Evolutionary conservation across 2,329 filamentous ascomycete species (phyloP), one percentile per base, ranked within the genome.

Genomic region (Xylaria hypoxylon): DNA sequence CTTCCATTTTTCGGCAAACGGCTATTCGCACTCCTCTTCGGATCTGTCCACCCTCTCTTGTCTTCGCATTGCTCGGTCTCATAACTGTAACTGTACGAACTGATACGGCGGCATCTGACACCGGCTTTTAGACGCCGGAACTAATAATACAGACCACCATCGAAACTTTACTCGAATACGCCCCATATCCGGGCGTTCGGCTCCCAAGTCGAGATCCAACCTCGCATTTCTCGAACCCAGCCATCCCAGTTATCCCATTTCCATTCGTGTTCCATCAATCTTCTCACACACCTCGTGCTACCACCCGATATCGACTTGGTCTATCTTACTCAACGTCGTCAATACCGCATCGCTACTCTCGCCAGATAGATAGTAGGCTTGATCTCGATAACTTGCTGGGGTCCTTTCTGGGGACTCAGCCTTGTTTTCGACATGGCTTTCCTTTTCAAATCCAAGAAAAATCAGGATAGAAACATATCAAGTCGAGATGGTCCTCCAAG

Each of bases 401-500:
- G 76, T 77, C 74, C 74, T 77, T 53, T 17, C 17, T 44, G 56
- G 63, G 53, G 66, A 79, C 78, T 70, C 19, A 35, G 79, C 75
- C 77, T 75, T 74, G 78, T 76, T 80, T 74, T 76, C 79, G 84
- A 79, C 80, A 94, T 94, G 91, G 89, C 91, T 72, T 94, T 94
- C 80, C 85, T 94, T 68, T 94, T 94, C 84, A 93, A 93, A 79
- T 92, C 90, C 63, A 94, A 93, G 81, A 93, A 92, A 80, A 86
- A 87, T 76, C 89, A 91, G 79, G 88, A 90, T 74, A 87, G 89
- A 76, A 82, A 81, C 64, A 77, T 86, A 71, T 80, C 83, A 59
- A 86, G 82, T 76, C 85, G 86, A 76, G 86, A 89, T 75, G 85
- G 83, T 59, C 81, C 80, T 59, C 82, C 84, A 6, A 83, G 83